Evolutionary conservation across 371 early-diverging fungal genomes (phyloP), one percentile per base, ranked within the genome.

Genomic region (Saksenaea vasiformis): DNA sequence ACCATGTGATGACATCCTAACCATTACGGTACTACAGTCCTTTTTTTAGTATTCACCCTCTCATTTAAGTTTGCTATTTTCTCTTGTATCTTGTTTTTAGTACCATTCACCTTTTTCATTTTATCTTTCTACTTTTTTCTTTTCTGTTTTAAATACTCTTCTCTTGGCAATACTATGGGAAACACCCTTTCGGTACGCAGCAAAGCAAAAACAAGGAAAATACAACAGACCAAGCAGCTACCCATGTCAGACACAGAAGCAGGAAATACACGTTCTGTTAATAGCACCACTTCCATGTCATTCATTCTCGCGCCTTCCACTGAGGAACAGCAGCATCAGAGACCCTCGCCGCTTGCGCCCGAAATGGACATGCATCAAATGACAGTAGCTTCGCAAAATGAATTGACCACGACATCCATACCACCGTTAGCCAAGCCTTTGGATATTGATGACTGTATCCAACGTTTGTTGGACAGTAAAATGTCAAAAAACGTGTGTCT

Each of bases 371-470:
- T 27, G 58, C 19, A 22, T 22, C 24, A 22, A 37, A 28, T 24
- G 17, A 36, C 26, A 9, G 38, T 41, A 57, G 37, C 24, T 41
- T 36, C 19, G 37, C 38, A 47, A 22, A 57, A 39, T 37, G 39
- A 57, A 35, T 27, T 57, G 39, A 57, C 58, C 0, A 19, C 58
- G 15, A 57, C 58, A 0, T 57, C 58, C 27, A 24, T 57, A 41
- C 39, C 19, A 24, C 37, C 58, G 37, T 26, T 57, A 27, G 24
- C 9, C 14, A 65, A 51, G 17, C 78, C 75, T 57, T 54, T 87
- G 43, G 85, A 89, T 60, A 67, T 94, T 28, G 93, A 94, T 79
- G 91, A 92, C 65, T 84, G 90, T 69, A 91, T 93, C 58, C 78
- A 82, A 59, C 80, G 90, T 67, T 79, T 94, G n/a, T 69, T 90